Evolutionary conservation across 176 grass and related monocot genomes (phyloP), one percentile per base, ranked within the genome.

Genomic region (Typha latifolia): DNA sequence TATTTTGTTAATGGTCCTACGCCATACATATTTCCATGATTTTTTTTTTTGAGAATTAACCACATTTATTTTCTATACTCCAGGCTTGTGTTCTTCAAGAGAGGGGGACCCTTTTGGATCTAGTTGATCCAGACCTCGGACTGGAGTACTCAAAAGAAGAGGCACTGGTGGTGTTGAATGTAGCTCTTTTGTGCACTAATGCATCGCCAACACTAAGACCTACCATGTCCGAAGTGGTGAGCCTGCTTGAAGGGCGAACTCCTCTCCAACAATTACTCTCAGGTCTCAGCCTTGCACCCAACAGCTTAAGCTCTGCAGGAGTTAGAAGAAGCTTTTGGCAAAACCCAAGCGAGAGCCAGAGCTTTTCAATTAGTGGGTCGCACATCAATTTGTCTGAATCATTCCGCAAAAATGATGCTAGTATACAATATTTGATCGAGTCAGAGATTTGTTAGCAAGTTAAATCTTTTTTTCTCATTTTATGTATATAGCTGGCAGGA

Each of bases 201-300:
- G 78, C 88, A 14, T 87, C 93, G 19, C 93, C 93, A 21, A 87
- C 88, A 12, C 88, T 92, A n/a, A 78, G 93, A 82, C 93, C 88
- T 51, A 82, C 78, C 49, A 97, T 92, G 85, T 80, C 93, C 7
- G 79, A 86, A 49, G 88, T 84, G 12, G 85, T 97, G 47, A 97
- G 81, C 74, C 80, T 97, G 70, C 88, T 97, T 2, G 88, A 97
- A 61, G 88, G 93, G 49, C 63, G 29, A 18, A 75, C 83, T 11
- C 63, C 82, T 6, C 67, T 92, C 19, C 81, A 97, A 64, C 85
- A 82, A 1, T 64, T 92, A 23, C 48, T 92, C 32, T 80, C 79
- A 48, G 81, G 84, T 13, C 57, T 97, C 52, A 78, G 49, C 63
- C 72, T 74, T 13, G 72, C 82, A 68, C 71, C 71, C 66, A 89